phyloP scores from a whole-genome alignment of 441 rosid species.

The Geranium incanum region DNA sequence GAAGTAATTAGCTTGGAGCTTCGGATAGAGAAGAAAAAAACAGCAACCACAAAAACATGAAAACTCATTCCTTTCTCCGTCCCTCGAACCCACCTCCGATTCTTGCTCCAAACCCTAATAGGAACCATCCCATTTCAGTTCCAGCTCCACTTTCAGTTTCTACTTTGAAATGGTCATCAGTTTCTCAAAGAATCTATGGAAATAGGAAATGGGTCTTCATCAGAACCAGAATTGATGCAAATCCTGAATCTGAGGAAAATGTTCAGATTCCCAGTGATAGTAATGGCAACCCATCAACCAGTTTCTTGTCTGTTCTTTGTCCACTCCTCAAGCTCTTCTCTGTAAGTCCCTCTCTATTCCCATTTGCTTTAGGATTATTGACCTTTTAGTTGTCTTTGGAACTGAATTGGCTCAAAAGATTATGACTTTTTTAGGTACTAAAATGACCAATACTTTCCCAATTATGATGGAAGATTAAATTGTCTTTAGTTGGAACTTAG shows the following conservation, averaged over 20 bases:
- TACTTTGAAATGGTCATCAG: background rate
- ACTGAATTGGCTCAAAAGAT: too few species aligned
- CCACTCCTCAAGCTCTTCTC: constrained; percentile 73
- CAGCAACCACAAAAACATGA: background rate
- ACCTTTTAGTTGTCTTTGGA: too few species aligned
- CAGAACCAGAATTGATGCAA: constrained; percentile 19
- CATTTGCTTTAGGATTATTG: background rate
- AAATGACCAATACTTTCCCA: too few species aligned
- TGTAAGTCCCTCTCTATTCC: constrained; percentile 30
- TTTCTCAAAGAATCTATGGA: constrained; percentile 7
- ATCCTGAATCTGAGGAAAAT: constrained; percentile 8
- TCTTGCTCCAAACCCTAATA: constrained; percentile 1
- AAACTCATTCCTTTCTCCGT: background rate
- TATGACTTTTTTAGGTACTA: too few species aligned
- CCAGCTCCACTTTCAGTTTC: constrained; percentile 11
- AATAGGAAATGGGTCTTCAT: constrained; percentile 19
- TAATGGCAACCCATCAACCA: constrained; percentile 25
- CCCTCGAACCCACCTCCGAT: background rate
- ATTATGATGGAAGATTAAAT: too few species aligned
- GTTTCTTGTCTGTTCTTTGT: constrained; percentile 72
- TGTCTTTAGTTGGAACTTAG: background rate
- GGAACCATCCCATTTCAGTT: constrained; percentile 21
- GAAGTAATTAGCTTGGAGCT: too few species aligned
- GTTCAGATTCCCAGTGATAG: constrained; percentile 8
- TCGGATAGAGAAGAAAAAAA: too few species aligned